Base-by-base conservation (phyloP, 768 basidiomycete genomes). In the Omphalotus guepiniiformis region DNA sequence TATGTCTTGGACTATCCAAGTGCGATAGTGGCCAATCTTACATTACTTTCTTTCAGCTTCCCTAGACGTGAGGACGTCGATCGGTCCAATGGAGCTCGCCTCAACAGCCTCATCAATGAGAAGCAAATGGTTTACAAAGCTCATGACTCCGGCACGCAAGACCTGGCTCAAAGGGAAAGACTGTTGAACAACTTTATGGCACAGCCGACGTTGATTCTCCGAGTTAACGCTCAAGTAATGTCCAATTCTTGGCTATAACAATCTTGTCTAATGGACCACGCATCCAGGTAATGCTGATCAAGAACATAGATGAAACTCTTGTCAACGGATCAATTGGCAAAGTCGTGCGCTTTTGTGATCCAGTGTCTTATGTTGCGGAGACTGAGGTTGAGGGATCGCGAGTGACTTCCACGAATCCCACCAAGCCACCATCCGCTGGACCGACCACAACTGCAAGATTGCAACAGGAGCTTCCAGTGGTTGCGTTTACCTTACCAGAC, bases 251-350 rank as follows among this genome's bases (percentile, higher is more conserved):
- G 13, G 18, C 35, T n/a, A 26, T 23, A 16, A 2, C 6, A 16
- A 8, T 3, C 3, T 3, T 42, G 18, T 25, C 7, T 16, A 32
- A 26, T 28, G 7, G 7, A n/a, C 28, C 15, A 40, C 44, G 28
- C 40, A 73, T 78, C 21, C 82, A 88, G 62, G 88, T 91, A 32
- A 97, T 96, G 93, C 74, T 96, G 26, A 90, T 93, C 66, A 97
- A 97, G 72, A 98, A 98, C 59, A 69, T 86, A 43, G 90, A 94
- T 55, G 92, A 93, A 4, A 78, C 73, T 2, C 78, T 98, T 6
- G 96, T 97, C 37, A 99, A 99, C 58, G 96, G 96, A 1, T 91
- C 84, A 47, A 88, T 96, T 76, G 96, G 96, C 7, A 82, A 79
- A 34, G 78, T 99, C 16, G 56, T 86, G 23, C 76, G 79, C 3